Conservation (phyloP, 441 rosid genomes). For the Syzygium malaccense region DNA sequence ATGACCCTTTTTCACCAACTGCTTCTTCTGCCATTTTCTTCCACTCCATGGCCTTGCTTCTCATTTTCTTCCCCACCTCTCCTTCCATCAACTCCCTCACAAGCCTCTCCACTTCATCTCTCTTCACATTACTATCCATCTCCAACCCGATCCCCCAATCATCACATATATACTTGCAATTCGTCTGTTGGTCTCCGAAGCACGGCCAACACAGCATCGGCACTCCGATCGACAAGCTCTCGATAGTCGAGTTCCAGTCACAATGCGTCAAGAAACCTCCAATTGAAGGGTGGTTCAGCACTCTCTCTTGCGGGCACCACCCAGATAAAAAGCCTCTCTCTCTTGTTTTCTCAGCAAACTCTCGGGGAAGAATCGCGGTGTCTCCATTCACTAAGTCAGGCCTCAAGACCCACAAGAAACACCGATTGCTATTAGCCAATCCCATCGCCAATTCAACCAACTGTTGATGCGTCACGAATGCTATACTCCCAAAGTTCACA, state of each 20-base stretch:
- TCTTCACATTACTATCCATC: not conserved
- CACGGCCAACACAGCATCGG: not conserved
- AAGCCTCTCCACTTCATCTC: not conserved
- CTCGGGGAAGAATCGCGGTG: accelerated
- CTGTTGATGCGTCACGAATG: not conserved
- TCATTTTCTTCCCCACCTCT: not conserved
- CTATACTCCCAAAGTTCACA: not conserved
- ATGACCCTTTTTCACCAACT: not conserved
- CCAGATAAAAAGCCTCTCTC: not conserved
- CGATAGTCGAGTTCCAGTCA: not conserved
- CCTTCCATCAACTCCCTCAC: not conserved
- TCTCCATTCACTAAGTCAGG: not conserved
- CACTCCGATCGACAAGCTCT: not conserved
- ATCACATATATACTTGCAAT: not conserved
- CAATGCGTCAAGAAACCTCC: not conserved
- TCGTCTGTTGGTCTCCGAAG: not conserved
- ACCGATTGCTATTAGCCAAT: not conserved
- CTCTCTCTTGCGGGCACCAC: not conserved
- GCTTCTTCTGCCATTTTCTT: not conserved
- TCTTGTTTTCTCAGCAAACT: not conserved
- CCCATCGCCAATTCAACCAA: not conserved
- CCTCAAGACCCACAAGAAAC: not conserved
- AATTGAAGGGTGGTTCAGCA: not conserved
- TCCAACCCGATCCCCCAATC: not conserved
- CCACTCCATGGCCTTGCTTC: not conserved